phyloP scores from a whole-genome alignment of 192 early-diverging fungal species.

The Geranomyces michiganensis region DNA sequence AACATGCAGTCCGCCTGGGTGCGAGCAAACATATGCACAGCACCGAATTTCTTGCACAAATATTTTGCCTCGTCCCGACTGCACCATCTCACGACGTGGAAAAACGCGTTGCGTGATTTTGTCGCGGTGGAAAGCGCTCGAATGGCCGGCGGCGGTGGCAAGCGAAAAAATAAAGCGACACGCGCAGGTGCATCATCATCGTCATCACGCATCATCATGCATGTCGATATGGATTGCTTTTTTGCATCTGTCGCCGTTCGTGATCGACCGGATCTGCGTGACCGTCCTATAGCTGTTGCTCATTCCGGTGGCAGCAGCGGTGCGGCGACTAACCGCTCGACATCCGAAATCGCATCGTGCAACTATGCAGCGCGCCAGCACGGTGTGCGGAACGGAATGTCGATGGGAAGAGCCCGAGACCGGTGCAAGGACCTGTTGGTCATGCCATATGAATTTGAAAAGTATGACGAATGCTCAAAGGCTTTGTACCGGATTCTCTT shows the following conservation, averaged over 20 bases:
- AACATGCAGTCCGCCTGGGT: slow-evolving; percentile 34
- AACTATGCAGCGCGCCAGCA: slow-evolving; percentile 82
- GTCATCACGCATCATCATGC: slow-evolving; percentile 69
- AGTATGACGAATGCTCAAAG: slow-evolving; percentile 63
- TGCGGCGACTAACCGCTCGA: slow-evolving; percentile 8
- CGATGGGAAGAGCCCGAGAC: slow-evolving; percentile 67
- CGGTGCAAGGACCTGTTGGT: slow-evolving; percentile 56
- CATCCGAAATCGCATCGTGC: slow-evolving; percentile 77
- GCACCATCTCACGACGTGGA: slow-evolving; percentile 80
- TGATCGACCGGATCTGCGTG: slow-evolving; percentile 63
- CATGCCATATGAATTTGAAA: slow-evolving; percentile 72
- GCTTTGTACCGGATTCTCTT: slow-evolving; percentile 69
- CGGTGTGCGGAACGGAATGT: slow-evolving; percentile 81
- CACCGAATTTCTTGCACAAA: slow-evolving; percentile 48
- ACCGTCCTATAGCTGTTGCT: slow-evolving; percentile 72
- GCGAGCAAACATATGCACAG: slow-evolving; percentile 37
- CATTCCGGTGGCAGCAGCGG: slow-evolving; percentile 50
- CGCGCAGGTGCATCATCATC: background rate
- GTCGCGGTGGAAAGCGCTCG: slow-evolving; percentile 39
- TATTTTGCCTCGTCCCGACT: slow-evolving; percentile 67
- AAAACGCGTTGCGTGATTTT: slow-evolving; percentile 74
- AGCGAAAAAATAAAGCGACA: background rate
- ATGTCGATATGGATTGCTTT: slow-evolving; percentile 94
- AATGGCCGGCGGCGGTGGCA: too few species aligned
- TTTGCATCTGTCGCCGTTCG: slow-evolving; percentile 83